These are phyloP conservation scores for Pseudozyma tsukubaensis DNA, from an alignment of 1,284 basidiomycete genomes.

Conservation along the genomic window DNA sequence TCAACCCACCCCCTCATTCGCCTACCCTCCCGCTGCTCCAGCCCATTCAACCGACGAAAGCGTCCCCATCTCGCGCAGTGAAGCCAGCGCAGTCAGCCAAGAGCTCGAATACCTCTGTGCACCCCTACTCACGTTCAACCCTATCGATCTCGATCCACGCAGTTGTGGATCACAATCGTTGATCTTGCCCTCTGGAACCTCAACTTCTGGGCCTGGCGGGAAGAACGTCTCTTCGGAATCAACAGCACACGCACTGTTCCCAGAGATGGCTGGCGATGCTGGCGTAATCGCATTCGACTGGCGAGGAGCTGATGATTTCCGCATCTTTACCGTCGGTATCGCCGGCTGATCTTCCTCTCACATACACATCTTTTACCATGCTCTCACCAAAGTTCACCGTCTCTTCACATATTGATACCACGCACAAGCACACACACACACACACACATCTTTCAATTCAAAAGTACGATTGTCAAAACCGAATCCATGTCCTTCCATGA, in stretches of 20 bases:
- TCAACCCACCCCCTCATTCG: neutral
- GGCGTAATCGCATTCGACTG: conserved; percentile 51
- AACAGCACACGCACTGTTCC: conserved; percentile 18
- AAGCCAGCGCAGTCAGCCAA: conserved; percentile 16
- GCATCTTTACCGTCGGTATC: conserved; percentile 50
- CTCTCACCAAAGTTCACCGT: too few relatives aligned
- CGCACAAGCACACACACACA: neutral
- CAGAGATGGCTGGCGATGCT: conserved; percentile 38
- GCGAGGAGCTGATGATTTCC: conserved; percentile 52
- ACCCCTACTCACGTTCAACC: conserved; percentile 30
- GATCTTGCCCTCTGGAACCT: conserved; percentile 8
- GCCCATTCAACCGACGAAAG: neutral
- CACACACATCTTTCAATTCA: neutral
- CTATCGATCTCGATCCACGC: conserved; percentile 25
- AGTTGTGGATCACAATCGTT: conserved; percentile 31
- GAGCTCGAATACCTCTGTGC: conserved; percentile 55
- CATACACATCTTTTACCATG: too few relatives aligned
- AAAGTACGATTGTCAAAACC: neutral
- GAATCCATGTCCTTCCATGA: conserved; percentile 1
- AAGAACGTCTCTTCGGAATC: neutral
- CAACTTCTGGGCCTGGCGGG: neutral
- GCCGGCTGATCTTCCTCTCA: conserved; percentile 18
- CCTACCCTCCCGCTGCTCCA: conserved; percentile 10
- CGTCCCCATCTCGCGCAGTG: neutral
- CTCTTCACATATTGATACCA: neutral